Percentiles rank a stretch among this genome's conserved stretches.
These are phyloP conservation scores for Fusarium subtropicale DNA, from an alignment of 2,329 filamentous ascomycete species.

Conservation along the genomic window DNA sequence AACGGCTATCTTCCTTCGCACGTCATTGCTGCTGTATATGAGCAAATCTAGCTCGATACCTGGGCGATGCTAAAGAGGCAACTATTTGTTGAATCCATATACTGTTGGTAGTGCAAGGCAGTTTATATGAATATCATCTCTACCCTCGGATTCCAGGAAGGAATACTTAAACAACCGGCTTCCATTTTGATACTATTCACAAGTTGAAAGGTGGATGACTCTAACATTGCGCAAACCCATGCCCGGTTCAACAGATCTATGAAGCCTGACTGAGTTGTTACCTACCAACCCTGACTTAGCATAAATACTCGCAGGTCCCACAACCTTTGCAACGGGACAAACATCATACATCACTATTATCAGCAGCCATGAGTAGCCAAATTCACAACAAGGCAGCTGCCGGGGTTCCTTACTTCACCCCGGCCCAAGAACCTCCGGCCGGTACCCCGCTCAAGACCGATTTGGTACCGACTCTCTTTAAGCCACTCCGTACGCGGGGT, in stretches of 20 bases:
- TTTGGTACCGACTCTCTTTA: constrained; percentile 65
- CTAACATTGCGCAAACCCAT: constrained; percentile 3
- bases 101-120: neutral
- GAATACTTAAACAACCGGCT: neutral
- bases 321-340: neutral
- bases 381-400: constrained; percentile 55
- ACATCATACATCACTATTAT: neutral
- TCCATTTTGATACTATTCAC: neutral
- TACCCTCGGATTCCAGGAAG: neutral
- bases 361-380: constrained; percentile 34
- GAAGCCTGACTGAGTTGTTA: neutral
- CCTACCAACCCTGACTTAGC: neutral
- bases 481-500: constrained; percentile 65
- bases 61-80: neutral
- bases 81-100: neutral
- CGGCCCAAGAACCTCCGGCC: constrained; percentile 63
- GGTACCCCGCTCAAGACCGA: constrained; percentile 58
- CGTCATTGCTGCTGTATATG: constrained; percentile 21
- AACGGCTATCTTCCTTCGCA: neutral
- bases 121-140: constrained; percentile 7
- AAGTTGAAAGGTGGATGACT: constrained; percentile 1
- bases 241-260: constrained; percentile 10
- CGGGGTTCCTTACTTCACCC: constrained; percentile 65
- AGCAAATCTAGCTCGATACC: neutral
- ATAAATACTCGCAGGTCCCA: constrained; percentile 19